phyloP scores from a whole-genome alignment of 2,329 filamentous ascomycete species.

The Pseudogymnoascus sp. region DNA sequence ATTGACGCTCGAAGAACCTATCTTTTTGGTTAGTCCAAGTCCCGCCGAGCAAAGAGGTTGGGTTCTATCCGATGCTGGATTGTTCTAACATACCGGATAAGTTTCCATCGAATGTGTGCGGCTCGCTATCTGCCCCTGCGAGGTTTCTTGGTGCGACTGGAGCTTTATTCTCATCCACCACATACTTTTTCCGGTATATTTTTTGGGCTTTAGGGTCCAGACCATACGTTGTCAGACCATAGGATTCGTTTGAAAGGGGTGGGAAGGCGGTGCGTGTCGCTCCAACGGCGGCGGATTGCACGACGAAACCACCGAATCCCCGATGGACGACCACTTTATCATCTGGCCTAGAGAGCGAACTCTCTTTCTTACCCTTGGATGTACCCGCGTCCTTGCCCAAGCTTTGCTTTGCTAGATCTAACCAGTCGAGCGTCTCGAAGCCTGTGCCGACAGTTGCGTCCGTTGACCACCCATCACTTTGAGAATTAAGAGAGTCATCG shows the following conservation, averaged over 20 bases:
- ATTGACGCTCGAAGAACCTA: neutral
- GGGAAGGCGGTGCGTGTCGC: neutral
- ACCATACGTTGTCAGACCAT: neutral
- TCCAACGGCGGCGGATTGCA: neutral
- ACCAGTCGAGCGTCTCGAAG: neutral
- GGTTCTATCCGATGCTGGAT: neutral
- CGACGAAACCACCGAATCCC: neutral
- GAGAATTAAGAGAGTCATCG: slow-evolving; percentile 21
- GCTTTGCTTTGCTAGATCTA: neutral
- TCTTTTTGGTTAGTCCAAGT: neutral
- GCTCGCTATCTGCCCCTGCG: no score
- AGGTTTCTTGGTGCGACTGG: neutral
- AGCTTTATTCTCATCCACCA: neutral
- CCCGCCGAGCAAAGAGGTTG: neutral
- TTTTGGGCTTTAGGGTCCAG: neutral
- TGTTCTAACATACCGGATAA: neutral
- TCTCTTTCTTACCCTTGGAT: neutral
- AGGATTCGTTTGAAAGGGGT: neutral
- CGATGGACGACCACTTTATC: neutral
- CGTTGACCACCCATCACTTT: neutral
- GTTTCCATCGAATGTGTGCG: neutral
- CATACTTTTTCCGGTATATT: neutral
- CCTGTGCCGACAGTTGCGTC: neutral
- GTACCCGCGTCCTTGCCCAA: neutral
- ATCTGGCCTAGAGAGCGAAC: neutral